phyloP scores from a whole-genome alignment of 495 filamentous ascomycete genomes.

The Xylaria grammica region DNA sequence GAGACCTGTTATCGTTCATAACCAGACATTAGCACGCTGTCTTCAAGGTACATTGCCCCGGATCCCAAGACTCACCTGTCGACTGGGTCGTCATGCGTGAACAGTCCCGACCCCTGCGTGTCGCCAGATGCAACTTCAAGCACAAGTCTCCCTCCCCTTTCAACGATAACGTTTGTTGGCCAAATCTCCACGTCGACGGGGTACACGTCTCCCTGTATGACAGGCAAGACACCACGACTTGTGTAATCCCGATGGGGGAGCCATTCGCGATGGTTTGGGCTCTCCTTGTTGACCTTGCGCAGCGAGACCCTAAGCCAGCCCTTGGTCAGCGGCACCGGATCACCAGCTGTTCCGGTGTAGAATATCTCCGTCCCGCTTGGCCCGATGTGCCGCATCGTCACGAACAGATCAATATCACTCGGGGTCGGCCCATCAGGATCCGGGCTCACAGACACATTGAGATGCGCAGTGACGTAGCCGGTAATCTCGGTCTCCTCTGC shows the following conservation, averaged over 20 bases:
- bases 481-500: conserved; percentile 67
- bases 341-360: conserved; percentile 64
- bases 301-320: conserved; percentile 64
- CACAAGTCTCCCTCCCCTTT: conserved; percentile 56
- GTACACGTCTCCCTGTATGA: conserved; percentile 63
- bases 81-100: conserved; percentile 50
- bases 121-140: conserved; percentile 66
- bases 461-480: conserved; percentile 65
- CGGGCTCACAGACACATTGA: conserved; percentile 62
- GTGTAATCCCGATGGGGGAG: conserved; percentile 67
- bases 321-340: conserved; percentile 56
- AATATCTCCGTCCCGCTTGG: conserved; percentile 62
- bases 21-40: neutral
- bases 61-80: neutral
- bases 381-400: conserved; percentile 65
- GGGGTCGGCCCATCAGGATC: conserved; percentile 9
- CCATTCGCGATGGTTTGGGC: conserved; percentile 55
- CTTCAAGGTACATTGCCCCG: neutral
- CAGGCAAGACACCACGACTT: conserved; percentile 59
- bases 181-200: conserved; percentile 69
- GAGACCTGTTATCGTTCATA: neutral
- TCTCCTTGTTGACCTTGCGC: conserved; percentile 55
- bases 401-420: conserved; percentile 67
- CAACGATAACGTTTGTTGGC: conserved; percentile 70
- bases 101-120: conserved; percentile 66